Evolutionary conservation across 225 moss, liverwort and hornwort species (phyloP), one percentile per base, ranked within the genome.

Genomic region (Climacium dendroides): DNA sequence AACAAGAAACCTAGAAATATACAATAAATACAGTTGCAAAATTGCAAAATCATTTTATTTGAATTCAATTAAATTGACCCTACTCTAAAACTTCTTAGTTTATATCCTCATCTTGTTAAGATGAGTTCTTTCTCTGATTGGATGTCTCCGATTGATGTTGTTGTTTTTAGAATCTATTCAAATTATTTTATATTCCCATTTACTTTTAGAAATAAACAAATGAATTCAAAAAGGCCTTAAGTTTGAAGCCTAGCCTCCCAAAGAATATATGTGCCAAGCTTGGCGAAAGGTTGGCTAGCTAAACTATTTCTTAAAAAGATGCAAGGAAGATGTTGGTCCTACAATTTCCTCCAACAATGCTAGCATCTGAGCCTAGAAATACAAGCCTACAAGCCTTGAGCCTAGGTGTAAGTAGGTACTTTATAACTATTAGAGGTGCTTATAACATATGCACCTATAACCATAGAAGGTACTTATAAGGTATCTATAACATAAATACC

Each of bases 11-110:
- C 8, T 52, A 23, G 8, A 52, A 8, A 2, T 8, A 4, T 34
- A 20, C 7, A 5, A 5, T 32, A 50, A 12, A 3, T 8, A 50
- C 12, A 48, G 4, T 74, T 13, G 4, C 9, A 52, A 47, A 75
- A 52, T 34, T 75, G 8, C 34, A 45, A 32, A 19, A 30, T 74
- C 7, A 5, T 52, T 28, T 75, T 50, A 3, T 13, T 74, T 34
- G 5, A 34, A 0, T 32, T 74, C 0, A 1, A 34, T 30, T 34
- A 34, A 52, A 48, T 74, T 0, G 0, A 50, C 3, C 32, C 3
- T 9, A 17, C 0, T 16, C 7, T 29, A 29, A 73, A 72, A 29
- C 5, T 26, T 45, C 0, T 30, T 32, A 34, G 10, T 19, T 32
- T 8, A 30, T 32, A 45, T 47, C 45, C 4, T 73, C 10, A 18